These are phyloP conservation scores for Echinochloa phyllopogon DNA, from an alignment of 176 grass and related monocot genomes.

Conservation along the genomic window DNA sequence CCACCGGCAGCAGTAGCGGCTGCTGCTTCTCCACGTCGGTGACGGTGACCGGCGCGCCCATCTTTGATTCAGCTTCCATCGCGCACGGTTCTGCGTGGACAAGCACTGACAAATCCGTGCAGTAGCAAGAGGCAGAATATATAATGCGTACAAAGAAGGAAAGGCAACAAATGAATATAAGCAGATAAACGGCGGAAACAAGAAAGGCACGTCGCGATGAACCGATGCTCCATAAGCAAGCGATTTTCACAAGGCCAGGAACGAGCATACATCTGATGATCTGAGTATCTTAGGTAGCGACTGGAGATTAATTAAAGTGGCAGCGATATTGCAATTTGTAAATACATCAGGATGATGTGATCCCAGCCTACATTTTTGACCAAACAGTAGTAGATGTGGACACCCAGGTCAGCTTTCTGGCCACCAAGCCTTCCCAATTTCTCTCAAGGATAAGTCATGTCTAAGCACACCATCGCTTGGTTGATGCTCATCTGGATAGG, in stretches of 20 bases:
- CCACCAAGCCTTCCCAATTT: neutral
- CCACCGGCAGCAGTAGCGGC: slow-evolving; percentile 15
- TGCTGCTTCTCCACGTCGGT: slow-evolving; percentile 59
- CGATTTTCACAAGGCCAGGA: slow-evolving; percentile 41
- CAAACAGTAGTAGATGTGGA: slow-evolving; percentile 12
- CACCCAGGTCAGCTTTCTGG: neutral
- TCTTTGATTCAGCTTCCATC: slow-evolving; percentile 28
- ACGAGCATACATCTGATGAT: slow-evolving; percentile 33
- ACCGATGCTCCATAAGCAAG: neutral
- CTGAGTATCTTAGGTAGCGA: slow-evolving; percentile 46
- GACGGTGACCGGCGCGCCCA: slow-evolving; percentile 4
- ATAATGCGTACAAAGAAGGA: neutral
- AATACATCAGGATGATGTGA: neutral
- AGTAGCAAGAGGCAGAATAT: neutral
- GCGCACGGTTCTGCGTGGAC: neutral
- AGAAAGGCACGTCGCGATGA: neutral
- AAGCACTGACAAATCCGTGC: neutral
- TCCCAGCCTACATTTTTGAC: neutral
- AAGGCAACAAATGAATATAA: neutral
- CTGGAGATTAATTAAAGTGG: neutral
- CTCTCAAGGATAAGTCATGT: neutral
- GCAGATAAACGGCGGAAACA: slow-evolving; percentile 40
- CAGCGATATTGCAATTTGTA: neutral
- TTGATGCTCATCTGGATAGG: neutral
- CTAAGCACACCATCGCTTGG: neutral